Evolutionary conservation across 805 yeast genomes (phyloP).

Genomic region (Saturnispora zaruensis): DNA sequence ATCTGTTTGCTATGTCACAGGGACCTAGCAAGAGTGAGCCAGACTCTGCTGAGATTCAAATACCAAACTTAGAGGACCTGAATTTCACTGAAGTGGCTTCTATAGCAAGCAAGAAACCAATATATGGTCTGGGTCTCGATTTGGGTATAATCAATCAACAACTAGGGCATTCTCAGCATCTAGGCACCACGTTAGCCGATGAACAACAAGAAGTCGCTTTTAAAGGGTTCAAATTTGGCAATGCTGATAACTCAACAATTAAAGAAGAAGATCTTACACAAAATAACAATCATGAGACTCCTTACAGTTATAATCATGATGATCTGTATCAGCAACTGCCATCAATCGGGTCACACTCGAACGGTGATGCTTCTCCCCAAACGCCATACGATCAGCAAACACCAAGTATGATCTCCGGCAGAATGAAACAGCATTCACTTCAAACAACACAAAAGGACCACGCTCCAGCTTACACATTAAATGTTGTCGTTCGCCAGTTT

Average conservation of each 20-base stretch:
- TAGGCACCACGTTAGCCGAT: background rate
- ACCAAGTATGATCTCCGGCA: conserved; percentile 7
- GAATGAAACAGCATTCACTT: conserved; percentile 22
- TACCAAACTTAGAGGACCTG: background rate
- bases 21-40: background rate
- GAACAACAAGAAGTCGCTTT: background rate
- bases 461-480: conserved; percentile 72
- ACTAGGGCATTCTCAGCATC: background rate
- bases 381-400: conserved; percentile 12
- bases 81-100: background rate
- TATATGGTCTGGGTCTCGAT: conserved; percentile 8
- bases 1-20: background rate
- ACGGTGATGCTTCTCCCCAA: conserved; percentile 12
- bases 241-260: background rate
- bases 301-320: background rate
- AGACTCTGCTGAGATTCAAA: background rate
- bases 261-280: background rate
- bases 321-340: conserved; percentile 20
- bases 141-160: background rate
- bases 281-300: background rate
- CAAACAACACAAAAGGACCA: conserved; percentile 46
- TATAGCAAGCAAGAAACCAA: background rate
- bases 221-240: background rate
- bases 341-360: conserved; percentile 23
- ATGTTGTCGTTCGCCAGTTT: conserved; percentile 90